Evolutionary conservation across 2,329 filamentous ascomycete species (phyloP).

Genomic region (Calonectria hawksworthii): DNA sequence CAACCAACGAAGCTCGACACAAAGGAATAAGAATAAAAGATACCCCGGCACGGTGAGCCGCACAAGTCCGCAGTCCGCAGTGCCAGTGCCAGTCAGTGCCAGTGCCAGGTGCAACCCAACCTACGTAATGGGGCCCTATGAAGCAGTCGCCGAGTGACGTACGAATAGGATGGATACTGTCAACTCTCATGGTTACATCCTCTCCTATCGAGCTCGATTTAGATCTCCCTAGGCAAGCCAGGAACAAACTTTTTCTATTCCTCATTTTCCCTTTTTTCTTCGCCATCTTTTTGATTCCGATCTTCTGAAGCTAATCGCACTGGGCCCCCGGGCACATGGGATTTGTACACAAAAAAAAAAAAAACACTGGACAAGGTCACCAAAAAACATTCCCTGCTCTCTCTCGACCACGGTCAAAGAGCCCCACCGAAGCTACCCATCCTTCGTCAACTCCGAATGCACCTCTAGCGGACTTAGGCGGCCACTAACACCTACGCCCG

Average conservation of each 20-base stretch:
- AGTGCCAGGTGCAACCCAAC: too few species aligned
- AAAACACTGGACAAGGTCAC: not conserved
- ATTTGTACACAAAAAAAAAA: not conserved
- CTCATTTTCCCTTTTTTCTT: not conserved
- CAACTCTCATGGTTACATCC: not conserved
- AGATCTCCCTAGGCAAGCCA: not conserved
- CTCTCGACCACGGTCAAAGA: not conserved
- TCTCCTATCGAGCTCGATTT: not conserved
- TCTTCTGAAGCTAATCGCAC: not conserved
- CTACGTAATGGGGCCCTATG: not conserved
- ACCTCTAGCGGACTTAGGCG: slow-evolving; percentile 22
- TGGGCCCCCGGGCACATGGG: not conserved
- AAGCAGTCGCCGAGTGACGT: not conserved
- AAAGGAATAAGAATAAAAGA: not conserved
- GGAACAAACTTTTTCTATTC: not conserved
- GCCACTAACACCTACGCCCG: slow-evolving; percentile 12
- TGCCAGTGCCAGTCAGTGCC: too few species aligned
- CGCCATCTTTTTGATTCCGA: not conserved
- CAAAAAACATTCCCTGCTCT: not conserved
- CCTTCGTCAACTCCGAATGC: not conserved
- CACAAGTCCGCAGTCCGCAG: not conserved
- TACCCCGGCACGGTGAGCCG: not conserved
- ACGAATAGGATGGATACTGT: not conserved
- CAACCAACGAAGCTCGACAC: not conserved
- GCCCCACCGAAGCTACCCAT: not conserved